Base-by-base conservation (phyloP, 139 green algal species). In the Chlamydomonas sp. region DNA sequence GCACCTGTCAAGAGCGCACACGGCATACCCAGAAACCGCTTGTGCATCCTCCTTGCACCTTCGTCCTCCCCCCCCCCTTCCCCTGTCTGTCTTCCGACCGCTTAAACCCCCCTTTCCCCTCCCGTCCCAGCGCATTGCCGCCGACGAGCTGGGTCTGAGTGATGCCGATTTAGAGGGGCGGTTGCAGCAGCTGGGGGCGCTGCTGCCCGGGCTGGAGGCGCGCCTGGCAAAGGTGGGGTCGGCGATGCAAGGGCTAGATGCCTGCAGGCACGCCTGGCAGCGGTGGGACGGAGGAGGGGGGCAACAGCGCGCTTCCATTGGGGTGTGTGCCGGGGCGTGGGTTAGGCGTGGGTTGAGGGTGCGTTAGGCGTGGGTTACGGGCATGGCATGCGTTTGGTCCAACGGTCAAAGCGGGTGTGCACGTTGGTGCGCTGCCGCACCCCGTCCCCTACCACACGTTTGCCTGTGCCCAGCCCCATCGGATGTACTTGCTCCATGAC, bases 81-180 rank as follows among this genome's bases (percentile, higher is more conserved):
- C n/a, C 73, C 16, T 62, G 7, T 62, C 79, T 76, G 2, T 49
- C 12, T 67, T 15, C 78, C 57, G n/a, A n/a, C n/a, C n/a, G n/a
- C n/a, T n/a, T n/a, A n/a, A n/a, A n/a, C n/a, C n/a, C n/a, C 31
- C 31, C 31, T 49, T 49, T 49, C 74, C 9, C 18, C 8, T 57
- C 74, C 7, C 5, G 49, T 16, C 10, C 68, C 90, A 97, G 94
- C 88, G 90, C 10, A 85, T 95, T 9, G 94, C 92, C 5, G 84
- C 86, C 3, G 78, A 94, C 49, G 80, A 96, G 73, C 84, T 97
- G 80, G 85, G 87, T 18, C 79, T 98, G 0, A 78, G 69, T 3
- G 94, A 97, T 0, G 89, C 93, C 0, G 94, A 94, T 61, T 85
- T 98, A 79, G 92, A 96, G 61, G 63, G 71, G 31, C 86, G 90